Conservation (phyloP, 139 green algal genomes). For the Nannochloris sp. region DNA sequence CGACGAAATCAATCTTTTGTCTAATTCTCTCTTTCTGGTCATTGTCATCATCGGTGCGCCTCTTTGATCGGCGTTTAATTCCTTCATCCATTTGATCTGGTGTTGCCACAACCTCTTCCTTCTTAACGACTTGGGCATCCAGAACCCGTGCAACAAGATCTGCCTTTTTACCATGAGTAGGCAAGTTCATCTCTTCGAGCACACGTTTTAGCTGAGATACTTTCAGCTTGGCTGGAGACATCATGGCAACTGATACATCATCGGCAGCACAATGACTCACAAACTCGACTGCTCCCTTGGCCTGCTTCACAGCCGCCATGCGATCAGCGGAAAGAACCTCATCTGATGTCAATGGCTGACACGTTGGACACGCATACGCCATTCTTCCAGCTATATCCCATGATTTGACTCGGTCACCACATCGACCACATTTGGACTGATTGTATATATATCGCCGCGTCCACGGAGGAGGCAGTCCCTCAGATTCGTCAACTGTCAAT, state of each 20-base stretch:
- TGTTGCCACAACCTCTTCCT: background rate
- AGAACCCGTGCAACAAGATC: conserved; percentile 19
- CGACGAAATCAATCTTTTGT: background rate
- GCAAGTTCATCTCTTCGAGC: conserved; percentile 7
- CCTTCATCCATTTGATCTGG: background rate
- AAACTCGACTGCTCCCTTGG: conserved; percentile 33
- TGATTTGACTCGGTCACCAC: conserved; percentile 36
- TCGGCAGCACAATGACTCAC: conserved; percentile 66
- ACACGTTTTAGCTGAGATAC: conserved; percentile 22
- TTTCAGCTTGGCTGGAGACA: conserved; percentile 23
- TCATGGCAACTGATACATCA: conserved; percentile 5
- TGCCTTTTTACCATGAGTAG: conserved; percentile 10
- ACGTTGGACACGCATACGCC: conserved; percentile 62
- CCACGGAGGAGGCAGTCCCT: conserved; percentile 67
- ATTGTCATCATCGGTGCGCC: background rate
- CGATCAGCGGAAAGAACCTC: conserved; percentile 8
- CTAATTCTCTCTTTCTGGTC: background rate
- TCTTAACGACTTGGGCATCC: background rate
- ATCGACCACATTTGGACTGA: conserved; percentile 58
- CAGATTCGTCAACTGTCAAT: conserved; percentile 75
- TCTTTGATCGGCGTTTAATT: background rate
- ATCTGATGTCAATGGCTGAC: conserved; percentile 40
- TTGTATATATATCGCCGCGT: conserved; percentile 71
- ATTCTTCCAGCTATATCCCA: conserved; percentile 72
- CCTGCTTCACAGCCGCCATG: conserved; percentile 24